Evolutionary conservation across 257 asterid genomes (phyloP).

Genomic region (Schizonepeta tenuifolia): DNA sequence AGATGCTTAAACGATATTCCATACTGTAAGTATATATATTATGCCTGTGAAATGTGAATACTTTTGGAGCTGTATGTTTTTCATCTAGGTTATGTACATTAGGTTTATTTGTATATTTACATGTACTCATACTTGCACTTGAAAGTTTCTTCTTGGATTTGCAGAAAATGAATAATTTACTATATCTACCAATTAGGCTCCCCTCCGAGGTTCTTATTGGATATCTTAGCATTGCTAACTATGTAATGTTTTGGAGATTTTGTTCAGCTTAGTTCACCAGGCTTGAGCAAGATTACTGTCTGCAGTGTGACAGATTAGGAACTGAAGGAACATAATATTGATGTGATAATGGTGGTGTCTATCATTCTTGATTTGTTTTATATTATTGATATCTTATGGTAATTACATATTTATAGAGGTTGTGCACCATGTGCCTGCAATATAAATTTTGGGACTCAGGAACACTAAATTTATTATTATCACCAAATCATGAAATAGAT

Average conservation of each 20-base stretch:
- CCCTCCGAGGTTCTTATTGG: not conserved
- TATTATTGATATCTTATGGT: not conserved
- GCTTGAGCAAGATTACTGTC: not conserved
- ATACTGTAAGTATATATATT: constrained; percentile 66
- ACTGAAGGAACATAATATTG: not conserved
- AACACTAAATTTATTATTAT: not conserved
- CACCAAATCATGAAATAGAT: not conserved
- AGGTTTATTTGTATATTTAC: constrained; percentile 7
- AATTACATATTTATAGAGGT: not conserved
- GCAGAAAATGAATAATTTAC: constrained; percentile 2
- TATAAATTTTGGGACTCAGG: not conserved
- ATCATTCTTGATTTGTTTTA: not conserved
- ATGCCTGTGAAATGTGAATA: constrained; percentile 24
- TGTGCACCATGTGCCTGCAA: not conserved
- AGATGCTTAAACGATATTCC: constrained; percentile 79
- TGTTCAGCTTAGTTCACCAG: not conserved
- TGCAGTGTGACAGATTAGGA: not conserved
- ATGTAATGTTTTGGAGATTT: not conserved
- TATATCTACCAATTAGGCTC: constrained; percentile 5
- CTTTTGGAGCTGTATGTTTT: constrained; percentile 8
- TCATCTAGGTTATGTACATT: not conserved
- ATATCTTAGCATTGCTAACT: not conserved
- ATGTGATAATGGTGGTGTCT: not conserved
- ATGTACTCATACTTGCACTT: constrained; percentile 6
- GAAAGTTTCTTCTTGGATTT: constrained; percentile 5